Conservation (phyloP, 2,329 filamentous ascomycete species). For the Pezicula rhizophila region DNA sequence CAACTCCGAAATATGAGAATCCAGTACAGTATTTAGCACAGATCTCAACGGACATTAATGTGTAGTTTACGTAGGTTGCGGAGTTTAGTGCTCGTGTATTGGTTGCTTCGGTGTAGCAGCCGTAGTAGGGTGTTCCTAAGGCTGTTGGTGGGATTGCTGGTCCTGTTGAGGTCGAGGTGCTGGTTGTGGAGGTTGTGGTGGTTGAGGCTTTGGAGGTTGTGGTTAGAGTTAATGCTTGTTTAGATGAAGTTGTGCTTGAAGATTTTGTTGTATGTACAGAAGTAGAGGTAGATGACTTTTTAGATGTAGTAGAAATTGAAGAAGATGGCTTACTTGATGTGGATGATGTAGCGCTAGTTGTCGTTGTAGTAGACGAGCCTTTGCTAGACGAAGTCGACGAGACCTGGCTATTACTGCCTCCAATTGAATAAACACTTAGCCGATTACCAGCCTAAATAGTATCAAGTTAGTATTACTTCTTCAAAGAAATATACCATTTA, state of each 20-base stretch:
- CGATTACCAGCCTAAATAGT: background rate
- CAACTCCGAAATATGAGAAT: constrained; percentile 35
- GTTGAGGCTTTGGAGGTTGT: background rate
- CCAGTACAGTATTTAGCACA: constrained; percentile 2
- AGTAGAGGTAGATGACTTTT: too few species aligned
- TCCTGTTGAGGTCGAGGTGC: background rate
- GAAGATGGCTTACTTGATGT: background rate
- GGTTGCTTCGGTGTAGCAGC: constrained; percentile 4
- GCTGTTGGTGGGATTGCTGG: background rate
- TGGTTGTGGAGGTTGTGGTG: background rate
- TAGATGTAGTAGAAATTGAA: background rate
- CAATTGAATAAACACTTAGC: background rate
- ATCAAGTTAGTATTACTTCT: background rate
- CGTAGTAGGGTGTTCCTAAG: background rate
- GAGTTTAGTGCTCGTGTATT: constrained; percentile 1
- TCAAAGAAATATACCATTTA: too few species aligned
- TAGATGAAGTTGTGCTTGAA: background rate
- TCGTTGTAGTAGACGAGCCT: background rate
- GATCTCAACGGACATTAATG: constrained; percentile 4
- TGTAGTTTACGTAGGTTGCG: constrained; percentile 1
- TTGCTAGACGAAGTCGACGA: too few species aligned
- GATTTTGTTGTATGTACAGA: background rate
- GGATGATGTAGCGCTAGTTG: background rate
- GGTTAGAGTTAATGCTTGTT: background rate
- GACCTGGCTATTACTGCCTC: background rate